Evolutionary conservation across 1,139 yeast species (phyloP).

Genomic region (Insectozyma bohioensis): DNA sequence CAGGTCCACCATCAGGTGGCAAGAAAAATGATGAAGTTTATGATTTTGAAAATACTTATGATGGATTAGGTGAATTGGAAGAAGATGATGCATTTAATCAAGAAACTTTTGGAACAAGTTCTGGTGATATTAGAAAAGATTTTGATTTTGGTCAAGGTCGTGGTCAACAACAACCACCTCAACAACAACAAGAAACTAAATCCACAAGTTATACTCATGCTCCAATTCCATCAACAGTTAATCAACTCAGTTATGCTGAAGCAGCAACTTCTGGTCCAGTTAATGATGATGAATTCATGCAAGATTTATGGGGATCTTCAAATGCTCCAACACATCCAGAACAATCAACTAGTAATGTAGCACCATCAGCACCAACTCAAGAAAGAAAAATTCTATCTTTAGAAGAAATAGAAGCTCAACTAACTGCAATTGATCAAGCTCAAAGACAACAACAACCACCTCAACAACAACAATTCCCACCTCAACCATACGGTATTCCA

Average conservation of each 20-base stretch:
- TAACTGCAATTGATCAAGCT: slow-evolving; percentile 47
- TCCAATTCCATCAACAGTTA: slow-evolving; percentile 27
- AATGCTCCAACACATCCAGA: slow-evolving; percentile 27
- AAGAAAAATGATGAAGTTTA: slow-evolving; percentile 34
- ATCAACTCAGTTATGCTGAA: slow-evolving; percentile 54
- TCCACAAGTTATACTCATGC: slow-evolving; percentile 4
- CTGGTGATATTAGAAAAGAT: slow-evolving; percentile 60
- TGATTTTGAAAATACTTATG: slow-evolving; percentile 85
- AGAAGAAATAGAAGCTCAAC: slow-evolving; percentile 77
- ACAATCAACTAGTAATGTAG: no score
- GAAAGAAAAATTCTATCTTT: slow-evolving; percentile 58
- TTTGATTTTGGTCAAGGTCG: slow-evolving; percentile 65
- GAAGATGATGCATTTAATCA: slow-evolving; percentile 81
- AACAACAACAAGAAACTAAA: slow-evolving; percentile 16
- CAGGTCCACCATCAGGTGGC: slow-evolving; percentile 34
- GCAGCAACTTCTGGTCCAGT: slow-evolving; percentile 41
- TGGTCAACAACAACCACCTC: slow-evolving; percentile 15
- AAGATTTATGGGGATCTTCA: slow-evolving; percentile 48
- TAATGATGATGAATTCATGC: slow-evolving; percentile 51
- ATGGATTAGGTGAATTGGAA: slow-evolving; percentile 73
- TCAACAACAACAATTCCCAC: slow-evolving; percentile 23
- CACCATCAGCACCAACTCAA: slow-evolving; percentile 9
- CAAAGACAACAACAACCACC: slow-evolving; percentile 22
- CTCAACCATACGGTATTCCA: slow-evolving; percentile 35
- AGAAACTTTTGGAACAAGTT: slow-evolving; percentile 76